phyloP scores from a whole-genome alignment of 1,139 yeast genomes.

The Suhomyces wounanorum region DNA sequence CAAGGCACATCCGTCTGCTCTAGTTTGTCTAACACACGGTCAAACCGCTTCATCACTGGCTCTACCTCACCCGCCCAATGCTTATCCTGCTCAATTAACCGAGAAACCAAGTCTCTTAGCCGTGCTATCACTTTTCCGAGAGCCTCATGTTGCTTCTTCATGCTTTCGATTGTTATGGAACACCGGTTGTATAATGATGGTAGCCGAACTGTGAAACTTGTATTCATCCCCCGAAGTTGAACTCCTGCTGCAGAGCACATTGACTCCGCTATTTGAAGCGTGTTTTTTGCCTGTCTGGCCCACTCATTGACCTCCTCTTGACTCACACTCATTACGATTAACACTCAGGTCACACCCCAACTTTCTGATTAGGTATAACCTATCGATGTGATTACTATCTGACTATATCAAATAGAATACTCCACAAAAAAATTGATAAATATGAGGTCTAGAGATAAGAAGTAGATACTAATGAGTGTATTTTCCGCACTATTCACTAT shows the following conservation, averaged over 20 bases:
- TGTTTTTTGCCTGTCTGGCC: conserved; percentile 33
- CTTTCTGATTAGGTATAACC: neutral
- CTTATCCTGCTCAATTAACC: conserved; percentile 14
- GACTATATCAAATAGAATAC: too few species aligned
- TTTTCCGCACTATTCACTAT: neutral
- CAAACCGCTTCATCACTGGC: conserved; percentile 29
- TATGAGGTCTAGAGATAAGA: neutral
- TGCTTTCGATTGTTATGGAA: conserved; percentile 19
- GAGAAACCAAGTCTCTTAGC: conserved; percentile 14
- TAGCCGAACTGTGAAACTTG: conserved; percentile 24
- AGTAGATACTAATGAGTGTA: neutral
- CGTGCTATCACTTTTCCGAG: conserved; percentile 19
- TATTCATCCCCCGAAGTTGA: conserved; percentile 28
- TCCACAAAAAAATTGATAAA: neutral
- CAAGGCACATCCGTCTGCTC: conserved; percentile 14
- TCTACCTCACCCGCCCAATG: conserved; percentile 19
- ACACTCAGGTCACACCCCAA: neutral
- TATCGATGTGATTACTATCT: neutral
- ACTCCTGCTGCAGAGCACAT: conserved; percentile 37
- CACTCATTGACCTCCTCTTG: conserved; percentile 19
- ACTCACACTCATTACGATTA: conserved; percentile 7
- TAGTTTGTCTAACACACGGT: conserved; percentile 25
- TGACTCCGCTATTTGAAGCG: conserved; percentile 34
- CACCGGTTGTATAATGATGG: conserved; percentile 28
- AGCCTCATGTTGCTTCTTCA: conserved; percentile 22